These are phyloP conservation scores for Suhomyces terraborum DNA, from an alignment of 1,139 yeast genomes.

Conservation along the genomic window DNA sequence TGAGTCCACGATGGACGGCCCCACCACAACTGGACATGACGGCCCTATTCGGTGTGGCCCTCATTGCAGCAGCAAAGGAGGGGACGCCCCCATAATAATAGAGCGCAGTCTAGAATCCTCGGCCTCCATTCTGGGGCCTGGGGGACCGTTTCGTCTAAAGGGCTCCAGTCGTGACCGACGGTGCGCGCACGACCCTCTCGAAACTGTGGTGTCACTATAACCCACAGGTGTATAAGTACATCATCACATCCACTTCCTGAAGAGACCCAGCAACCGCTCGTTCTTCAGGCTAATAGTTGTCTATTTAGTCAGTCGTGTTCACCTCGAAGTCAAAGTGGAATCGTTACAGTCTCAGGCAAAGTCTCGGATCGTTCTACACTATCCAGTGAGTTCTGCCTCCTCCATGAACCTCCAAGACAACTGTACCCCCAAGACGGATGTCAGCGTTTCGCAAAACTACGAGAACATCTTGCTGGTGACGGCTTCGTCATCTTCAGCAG, in stretches of 20 bases:
- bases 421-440: constrained; percentile 16
- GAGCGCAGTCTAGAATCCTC: too few relatives aligned
- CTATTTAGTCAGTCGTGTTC: constrained; percentile 2
- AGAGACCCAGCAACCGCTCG: background rate
- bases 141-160: background rate
- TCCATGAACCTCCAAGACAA: constrained; percentile 19
- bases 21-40: too few relatives aligned
- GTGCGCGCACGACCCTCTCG: constrained; percentile 8
- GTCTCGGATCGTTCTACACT: background rate
- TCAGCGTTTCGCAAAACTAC: constrained; percentile 12
- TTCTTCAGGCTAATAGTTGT: constrained; percentile 8
- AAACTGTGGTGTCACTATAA: constrained; percentile 5
- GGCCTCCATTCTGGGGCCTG: background rate
- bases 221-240: constrained; percentile 1
- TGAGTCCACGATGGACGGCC: too few relatives aligned
- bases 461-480: constrained; percentile 13
- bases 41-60: too few relatives aligned
- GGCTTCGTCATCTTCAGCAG: constrained; percentile 3
- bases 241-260: constrained; percentile 2
- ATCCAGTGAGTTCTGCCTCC: constrained; percentile 6
- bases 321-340: background rate
- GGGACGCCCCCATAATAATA: too few relatives aligned
- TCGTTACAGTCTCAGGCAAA: constrained; percentile 1
- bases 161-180: background rate
- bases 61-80: too few relatives aligned